Conservation (phyloP, 805 yeast species). For the Isabelozyma gotoi region DNA sequence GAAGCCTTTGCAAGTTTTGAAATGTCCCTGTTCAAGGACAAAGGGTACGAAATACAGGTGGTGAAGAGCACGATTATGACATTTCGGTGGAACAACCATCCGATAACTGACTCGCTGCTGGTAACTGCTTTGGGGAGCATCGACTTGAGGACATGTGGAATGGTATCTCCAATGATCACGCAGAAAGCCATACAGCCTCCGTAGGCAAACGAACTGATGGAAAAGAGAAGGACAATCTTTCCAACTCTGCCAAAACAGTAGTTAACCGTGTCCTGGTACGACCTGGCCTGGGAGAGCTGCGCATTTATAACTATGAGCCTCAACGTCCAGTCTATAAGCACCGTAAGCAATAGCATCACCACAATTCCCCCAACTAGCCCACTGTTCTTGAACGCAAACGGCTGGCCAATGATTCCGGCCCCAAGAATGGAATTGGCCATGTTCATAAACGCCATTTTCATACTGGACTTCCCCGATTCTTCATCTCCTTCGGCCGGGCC, state of each 20-base stretch:
- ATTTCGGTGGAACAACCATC: slow-evolving; percentile 63
- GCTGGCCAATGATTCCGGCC: slow-evolving; percentile 94
- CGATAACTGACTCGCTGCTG: slow-evolving; percentile 27
- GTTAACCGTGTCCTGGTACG: slow-evolving; percentile 84
- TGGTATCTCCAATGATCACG: slow-evolving; percentile 91
- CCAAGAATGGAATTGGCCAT: slow-evolving; percentile 96
- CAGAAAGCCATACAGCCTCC: slow-evolving; percentile 95
- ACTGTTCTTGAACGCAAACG: slow-evolving; percentile 78
- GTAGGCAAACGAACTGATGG: slow-evolving; percentile 87
- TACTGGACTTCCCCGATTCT: slow-evolving; percentile 38
- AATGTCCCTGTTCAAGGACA: slow-evolving; percentile 77
- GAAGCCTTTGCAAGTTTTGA: slow-evolving; percentile 84
- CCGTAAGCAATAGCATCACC: slow-evolving; percentile 57
- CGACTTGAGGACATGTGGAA: slow-evolving; percentile 82
- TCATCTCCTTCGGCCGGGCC: neutral
- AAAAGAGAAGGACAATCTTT: slow-evolving; percentile 58
- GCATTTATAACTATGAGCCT: slow-evolving; percentile 80
- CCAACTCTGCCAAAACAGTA: slow-evolving; percentile 79
- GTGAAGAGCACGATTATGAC: slow-evolving; percentile 72
- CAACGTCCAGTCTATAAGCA: slow-evolving; percentile 85
- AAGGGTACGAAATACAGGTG: slow-evolving; percentile 73
- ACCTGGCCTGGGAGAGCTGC: slow-evolving; percentile 67
- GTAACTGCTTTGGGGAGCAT: slow-evolving; percentile 51
- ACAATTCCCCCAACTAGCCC: slow-evolving; percentile 77
- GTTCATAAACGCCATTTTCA: slow-evolving; percentile 92